phyloP scores from a whole-genome alignment of 2,329 filamentous ascomycete genomes.

The Aspergillus niger region DNA sequence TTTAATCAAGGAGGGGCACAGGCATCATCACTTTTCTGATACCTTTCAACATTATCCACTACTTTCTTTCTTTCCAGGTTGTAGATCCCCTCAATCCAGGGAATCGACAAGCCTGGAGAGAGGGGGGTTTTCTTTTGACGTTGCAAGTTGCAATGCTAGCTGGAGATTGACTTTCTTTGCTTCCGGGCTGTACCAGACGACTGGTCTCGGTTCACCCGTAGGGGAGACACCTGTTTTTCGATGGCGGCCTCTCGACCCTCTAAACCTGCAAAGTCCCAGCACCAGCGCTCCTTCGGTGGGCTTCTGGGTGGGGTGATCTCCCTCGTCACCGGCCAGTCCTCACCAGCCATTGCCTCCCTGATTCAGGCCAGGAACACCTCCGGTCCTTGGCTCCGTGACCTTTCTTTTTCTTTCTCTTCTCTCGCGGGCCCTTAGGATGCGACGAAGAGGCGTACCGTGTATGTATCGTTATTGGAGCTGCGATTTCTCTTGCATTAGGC shows the following conservation, averaged over 20 bases:
- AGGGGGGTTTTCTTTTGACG: neutral
- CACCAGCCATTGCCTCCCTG: conserved; percentile 26
- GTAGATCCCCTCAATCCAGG: neutral
- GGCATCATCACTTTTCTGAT: neutral
- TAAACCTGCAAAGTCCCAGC: conserved; percentile 20
- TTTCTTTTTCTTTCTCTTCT: conserved; percentile 13
- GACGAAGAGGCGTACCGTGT: neutral
- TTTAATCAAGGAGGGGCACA: neutral
- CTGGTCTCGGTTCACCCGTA: conserved; percentile 15
- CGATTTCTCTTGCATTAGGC: neutral
- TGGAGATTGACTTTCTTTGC: conserved; percentile 6
- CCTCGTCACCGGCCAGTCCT: conserved; percentile 25
- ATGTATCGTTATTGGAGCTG: neutral
- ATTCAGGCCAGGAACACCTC: conserved; percentile 29
- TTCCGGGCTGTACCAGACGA: conserved; percentile 10
- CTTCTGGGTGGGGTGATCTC: conserved; percentile 29
- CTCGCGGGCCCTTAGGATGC: neutral
- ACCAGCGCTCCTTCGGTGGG: conserved; percentile 24
- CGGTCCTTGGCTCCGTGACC: conserved; percentile 23
- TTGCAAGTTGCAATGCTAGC: conserved; percentile 10
- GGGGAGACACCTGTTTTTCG: conserved; percentile 5
- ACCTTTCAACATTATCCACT: neutral
- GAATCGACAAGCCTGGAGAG: neutral
- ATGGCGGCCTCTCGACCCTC: conserved; percentile 6
- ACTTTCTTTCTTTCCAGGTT: neutral